Evolutionary conservation across 2,329 filamentous ascomycete species (phyloP), one percentile per base, ranked within the genome.

Genomic region (Pseudovirgaria hyperparasitica): DNA sequence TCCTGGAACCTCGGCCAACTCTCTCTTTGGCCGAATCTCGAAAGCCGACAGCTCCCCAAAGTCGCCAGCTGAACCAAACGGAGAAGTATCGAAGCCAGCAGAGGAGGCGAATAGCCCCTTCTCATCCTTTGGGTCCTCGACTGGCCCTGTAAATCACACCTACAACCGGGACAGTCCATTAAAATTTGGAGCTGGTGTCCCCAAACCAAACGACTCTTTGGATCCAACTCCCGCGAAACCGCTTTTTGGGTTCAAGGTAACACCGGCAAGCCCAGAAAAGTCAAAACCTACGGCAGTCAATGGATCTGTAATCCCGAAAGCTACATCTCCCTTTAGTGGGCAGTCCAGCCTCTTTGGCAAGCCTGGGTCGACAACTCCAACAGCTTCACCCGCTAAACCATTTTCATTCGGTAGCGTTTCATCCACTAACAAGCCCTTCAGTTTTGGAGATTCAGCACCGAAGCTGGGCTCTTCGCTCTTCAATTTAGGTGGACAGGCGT

Each of bases 101-200:
- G 15, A 14, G 22, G 20, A 28, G 10, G 14, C 26, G 7, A 18
- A 14, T 7, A 17, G 16, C n/a, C 12, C 24, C 10, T 10, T 18
- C 11, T 19, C 19, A 12, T 14, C 18, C 25, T 51, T 49, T 31
- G 43, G 19, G 19, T 20, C 9, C n/a, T n/a, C n/a, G n/a, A n/a
- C n/a, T 20, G 22, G 22, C 13, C 22, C 37, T 12, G 48, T 47
- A 9, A 49, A 54, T 27, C 45, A 53, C 33, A 54, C 50, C 2
- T 54, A 43, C 39, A 54, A 54, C 32, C 27, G 26, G n/a, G 46
- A 44, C 16, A 45, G 32, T 14, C 48, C 47, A 4, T 50, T 54
- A 38, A 51, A 52, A 32, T 54, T 54, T 29, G 40, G 46, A 11
- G 10, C 9, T 10, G 22, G n/a, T n/a, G n/a, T n/a, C n/a, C n/a